A percentile compares a stretch with the other conserved stretches of the same genome.
phyloP scores from a whole-genome alignment of 225 moss, liverwort and hornwort species.

The Ulota crispa region DNA sequence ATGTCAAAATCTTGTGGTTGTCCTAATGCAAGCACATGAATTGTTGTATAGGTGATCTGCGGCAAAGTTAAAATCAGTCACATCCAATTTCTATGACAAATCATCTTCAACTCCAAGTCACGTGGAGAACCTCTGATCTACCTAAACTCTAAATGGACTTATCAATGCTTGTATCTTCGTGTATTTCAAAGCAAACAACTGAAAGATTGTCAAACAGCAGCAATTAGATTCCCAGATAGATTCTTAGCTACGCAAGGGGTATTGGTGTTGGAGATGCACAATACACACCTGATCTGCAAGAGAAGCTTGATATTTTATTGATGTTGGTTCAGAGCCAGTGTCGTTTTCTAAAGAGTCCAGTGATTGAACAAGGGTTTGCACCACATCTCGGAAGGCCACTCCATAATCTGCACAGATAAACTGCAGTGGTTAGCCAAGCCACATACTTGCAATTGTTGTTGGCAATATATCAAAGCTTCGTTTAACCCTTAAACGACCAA shows the following conservation, averaged over 20 bases:
- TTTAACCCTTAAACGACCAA: no score
- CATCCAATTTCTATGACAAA: neutral
- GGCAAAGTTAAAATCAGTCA: neutral
- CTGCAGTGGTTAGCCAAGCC: neutral
- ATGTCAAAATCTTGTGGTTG: slow-evolving; percentile 50
- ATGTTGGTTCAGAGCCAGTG: slow-evolving; percentile 58
- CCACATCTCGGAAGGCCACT: slow-evolving; percentile 77
- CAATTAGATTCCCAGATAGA: neutral
- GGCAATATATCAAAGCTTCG: neutral
- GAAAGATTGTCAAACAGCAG: neutral
- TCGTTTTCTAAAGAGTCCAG: slow-evolving; percentile 64
- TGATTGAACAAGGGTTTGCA: slow-evolving; percentile 78
- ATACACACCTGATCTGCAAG: slow-evolving; percentile 72
- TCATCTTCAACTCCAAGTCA: neutral
- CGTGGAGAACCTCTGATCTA: neutral
- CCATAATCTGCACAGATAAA: slow-evolving; percentile 69
- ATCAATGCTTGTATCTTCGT: neutral
- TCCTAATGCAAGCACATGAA: slow-evolving; percentile 53
- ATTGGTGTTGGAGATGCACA: neutral
- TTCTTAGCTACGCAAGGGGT: neutral
- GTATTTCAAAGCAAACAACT: neutral
- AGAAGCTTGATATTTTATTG: slow-evolving; percentile 75
- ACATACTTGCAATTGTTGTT: neutral
- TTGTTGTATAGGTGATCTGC: slow-evolving; percentile 51
- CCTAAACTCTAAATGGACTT: neutral